Conservation (phyloP, 306 rosid species). For the Boehmeria nivea region DNA sequence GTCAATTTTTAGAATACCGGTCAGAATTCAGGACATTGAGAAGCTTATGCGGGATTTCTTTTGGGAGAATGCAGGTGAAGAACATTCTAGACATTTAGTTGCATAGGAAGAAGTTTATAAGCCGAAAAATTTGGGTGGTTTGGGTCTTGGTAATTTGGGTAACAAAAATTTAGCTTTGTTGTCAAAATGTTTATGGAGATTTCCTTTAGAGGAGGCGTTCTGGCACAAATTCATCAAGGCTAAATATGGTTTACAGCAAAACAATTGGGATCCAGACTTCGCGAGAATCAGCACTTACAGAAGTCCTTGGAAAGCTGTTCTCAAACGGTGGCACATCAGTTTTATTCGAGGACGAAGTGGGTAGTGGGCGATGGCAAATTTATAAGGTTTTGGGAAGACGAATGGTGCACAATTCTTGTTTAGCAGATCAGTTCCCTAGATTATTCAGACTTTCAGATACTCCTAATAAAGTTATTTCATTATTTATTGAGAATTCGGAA, state of each 20-base stretch:
- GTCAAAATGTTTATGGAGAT: too few relatives aligned
- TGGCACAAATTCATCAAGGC: not conserved
- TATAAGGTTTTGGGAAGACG: slow-evolving; percentile 1
- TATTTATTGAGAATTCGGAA: too few relatives aligned
- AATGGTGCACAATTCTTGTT: too few relatives aligned
- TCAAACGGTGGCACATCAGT: too few relatives aligned
- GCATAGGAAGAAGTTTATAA: not conserved
- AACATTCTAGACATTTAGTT: not conserved
- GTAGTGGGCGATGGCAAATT: not conserved
- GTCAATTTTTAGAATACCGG: not conserved
- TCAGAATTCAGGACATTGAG: not conserved
- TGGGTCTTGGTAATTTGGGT: not conserved
- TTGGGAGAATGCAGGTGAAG: not conserved
- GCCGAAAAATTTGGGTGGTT: not conserved
- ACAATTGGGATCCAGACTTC: not conserved
- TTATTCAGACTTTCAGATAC: too few relatives aligned
- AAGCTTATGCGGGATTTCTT: not conserved
- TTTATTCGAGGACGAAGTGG: too few relatives aligned
- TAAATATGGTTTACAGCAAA: not conserved
- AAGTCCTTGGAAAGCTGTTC: not conserved
- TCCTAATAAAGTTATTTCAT: too few relatives aligned
- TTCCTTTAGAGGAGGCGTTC: too few relatives aligned
- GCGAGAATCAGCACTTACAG: not conserved
- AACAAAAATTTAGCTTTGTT: not conserved
- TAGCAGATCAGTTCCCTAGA: too few relatives aligned